Evolutionary conservation across 768 basidiomycete genomes (phyloP), one percentile per base, ranked within the genome.

Genomic region (Amanita pseudoporphyria): DNA sequence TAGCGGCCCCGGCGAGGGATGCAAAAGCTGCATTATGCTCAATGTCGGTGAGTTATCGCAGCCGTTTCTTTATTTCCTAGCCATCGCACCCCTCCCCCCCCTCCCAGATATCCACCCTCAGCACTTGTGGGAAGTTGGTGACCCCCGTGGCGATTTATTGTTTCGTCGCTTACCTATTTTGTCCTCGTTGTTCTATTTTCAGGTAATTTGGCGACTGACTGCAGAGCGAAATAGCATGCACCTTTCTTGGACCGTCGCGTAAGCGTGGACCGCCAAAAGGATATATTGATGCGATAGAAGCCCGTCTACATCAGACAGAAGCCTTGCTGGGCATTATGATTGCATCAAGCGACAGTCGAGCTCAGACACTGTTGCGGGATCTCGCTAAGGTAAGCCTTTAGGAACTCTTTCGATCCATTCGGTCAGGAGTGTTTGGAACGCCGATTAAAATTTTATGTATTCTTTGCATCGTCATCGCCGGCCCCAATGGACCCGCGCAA

Each of bases 251-350:
- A 2, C 84, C 84, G 6, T 87, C 85, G 10, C 77, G 84, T 56
- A 86, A 86, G 61, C 83, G 90, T 55, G 90, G 90, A 2, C 86
- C 87, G 3, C 87, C 88, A n/a, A 90, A 89, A 60, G 91, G 91
- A 1, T 95, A 95, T 71, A 93, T 95, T 60, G 90, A 94, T 59
- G 90, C 90, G 24, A 91, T 95, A 57, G 91, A 95, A 66, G 86
- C 87, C 12, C 79, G 89, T 12, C 69, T 95, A 5, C 92, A 95
- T 57, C 88, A 94, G 60, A 88, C 90, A 14, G 91, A 95, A 62
- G 91, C 91, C 0, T 71, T 95, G 36, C 71, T 95, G 24, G 92
- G 90, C 46, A 84, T 91, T 51, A 69, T 94, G 46, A 71, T 93
- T 33, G 72, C 81, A 31, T 72, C 76, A 3, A 62, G 56, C 12